A percentile compares a stretch with the other conserved stretches of the same genome.
phyloP scores from a whole-genome alignment of 1,284 basidiomycete genomes.

The Apiotrichum siamense region DNA sequence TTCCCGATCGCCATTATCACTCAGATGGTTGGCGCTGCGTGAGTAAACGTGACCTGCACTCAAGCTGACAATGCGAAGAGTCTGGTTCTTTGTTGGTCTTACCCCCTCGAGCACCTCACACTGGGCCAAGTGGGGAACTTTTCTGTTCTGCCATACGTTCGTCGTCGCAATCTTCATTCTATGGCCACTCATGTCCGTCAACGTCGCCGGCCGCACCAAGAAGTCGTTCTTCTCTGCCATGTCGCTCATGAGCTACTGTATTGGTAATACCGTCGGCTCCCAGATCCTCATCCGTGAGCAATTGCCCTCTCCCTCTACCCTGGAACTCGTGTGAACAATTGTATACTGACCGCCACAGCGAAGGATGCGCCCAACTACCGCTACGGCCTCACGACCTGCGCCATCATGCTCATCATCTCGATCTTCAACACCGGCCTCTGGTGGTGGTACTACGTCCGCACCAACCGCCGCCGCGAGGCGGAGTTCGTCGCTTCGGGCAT shows the following conservation, averaged over 20 bases:
- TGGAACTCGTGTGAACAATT: background rate
- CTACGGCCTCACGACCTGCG: conserved; percentile 19
- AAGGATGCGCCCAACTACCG: conserved; percentile 24
- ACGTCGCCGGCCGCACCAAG: conserved; percentile 33
- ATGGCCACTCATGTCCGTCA: conserved; percentile 31
- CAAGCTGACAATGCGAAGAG: no score
- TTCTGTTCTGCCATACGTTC: conserved; percentile 19
- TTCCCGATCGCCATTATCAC: conserved; percentile 23
- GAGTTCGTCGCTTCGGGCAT: conserved; percentile 20
- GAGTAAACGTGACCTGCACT: no score
- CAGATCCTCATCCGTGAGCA: conserved; percentile 23
- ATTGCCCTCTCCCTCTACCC: no score
- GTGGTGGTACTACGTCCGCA: conserved; percentile 22
- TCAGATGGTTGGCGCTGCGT: conserved; percentile 12
- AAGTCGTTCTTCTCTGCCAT: conserved; percentile 22
- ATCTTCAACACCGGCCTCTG: conserved; percentile 16
- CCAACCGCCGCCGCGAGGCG: conserved; percentile 21
- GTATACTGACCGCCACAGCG: background rate
- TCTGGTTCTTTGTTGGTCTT: conserved; percentile 26
- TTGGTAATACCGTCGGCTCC: conserved; percentile 26
- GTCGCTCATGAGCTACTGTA: conserved; percentile 25
- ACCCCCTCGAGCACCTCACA: conserved; percentile 6
- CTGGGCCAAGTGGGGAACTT: conserved; percentile 26
- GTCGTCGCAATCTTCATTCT: conserved; percentile 24
- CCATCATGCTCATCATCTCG: conserved; percentile 17